These are phyloP conservation scores for Cichorium intybus DNA, from an alignment of 140 eudicot genomes.

Conservation along the genomic window DNA sequence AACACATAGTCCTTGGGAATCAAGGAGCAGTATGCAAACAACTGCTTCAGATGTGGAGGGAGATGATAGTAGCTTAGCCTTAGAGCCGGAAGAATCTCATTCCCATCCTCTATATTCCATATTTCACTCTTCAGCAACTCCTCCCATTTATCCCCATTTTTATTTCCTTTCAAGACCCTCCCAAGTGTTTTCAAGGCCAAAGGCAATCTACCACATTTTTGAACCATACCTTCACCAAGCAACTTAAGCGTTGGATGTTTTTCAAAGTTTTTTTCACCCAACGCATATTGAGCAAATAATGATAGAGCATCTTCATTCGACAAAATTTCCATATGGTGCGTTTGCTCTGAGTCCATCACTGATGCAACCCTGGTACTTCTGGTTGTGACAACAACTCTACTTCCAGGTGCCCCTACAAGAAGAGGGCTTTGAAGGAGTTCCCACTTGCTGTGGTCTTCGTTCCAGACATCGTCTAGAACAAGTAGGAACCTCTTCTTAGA, in stretches of 20 bases:
- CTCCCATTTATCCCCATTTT: no score
- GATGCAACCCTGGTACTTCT: constrained; percentile 25
- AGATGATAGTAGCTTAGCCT: no score
- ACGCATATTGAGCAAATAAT: constrained; percentile 18
- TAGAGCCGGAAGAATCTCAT: no score
- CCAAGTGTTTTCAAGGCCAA: constrained; percentile 32
- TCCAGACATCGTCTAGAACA: no score
- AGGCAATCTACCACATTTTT: constrained; percentile 45
- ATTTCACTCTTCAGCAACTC: no score
- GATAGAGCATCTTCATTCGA: no score
- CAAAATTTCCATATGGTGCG: no score
- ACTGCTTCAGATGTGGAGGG: no score
- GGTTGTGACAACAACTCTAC: constrained; percentile 44
- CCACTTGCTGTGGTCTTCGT: constrained; percentile 29
- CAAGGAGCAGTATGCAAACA: constrained; percentile 37
- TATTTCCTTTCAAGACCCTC: constrained; percentile 22
- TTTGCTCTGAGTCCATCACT: no score
- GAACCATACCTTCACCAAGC: constrained; percentile 31
- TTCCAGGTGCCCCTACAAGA: constrained; percentile 35
- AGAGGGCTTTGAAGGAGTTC: constrained; percentile 19
- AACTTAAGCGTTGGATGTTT: not conserved
- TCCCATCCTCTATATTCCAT: no score
- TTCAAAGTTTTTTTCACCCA: not conserved
- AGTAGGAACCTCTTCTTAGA: no score
- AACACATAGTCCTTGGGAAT: constrained; percentile 32